Evolutionary conservation across 305 asterid genomes (phyloP).

Genomic region (Petunia hybrid): DNA sequence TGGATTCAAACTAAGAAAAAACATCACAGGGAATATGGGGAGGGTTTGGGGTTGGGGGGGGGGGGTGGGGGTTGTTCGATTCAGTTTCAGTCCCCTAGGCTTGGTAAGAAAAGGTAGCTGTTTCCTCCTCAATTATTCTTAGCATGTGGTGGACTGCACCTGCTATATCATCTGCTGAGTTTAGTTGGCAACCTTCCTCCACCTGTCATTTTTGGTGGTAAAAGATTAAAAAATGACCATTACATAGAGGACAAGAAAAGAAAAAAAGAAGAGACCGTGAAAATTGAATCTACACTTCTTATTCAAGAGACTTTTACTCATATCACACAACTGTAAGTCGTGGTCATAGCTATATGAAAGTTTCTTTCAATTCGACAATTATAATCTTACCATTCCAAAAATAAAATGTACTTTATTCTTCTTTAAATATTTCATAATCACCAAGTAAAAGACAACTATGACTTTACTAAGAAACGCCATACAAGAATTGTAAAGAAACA

Average conservation of each 20-base stretch:
- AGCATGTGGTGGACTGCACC: conserved; percentile 82
- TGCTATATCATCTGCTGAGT: conserved; percentile 78
- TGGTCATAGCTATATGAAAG: no score
- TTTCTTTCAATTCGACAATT: not conserved
- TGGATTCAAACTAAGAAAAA: conserved; percentile 17
- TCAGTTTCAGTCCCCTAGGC: conserved; percentile 28
- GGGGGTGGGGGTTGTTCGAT: no score
- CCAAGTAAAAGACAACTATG: conserved; percentile 27
- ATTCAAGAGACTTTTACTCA: no score
- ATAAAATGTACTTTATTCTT: not conserved
- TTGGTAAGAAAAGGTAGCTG: conserved; percentile 55
- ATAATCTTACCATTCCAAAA: not conserved
- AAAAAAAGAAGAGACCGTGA: no score
- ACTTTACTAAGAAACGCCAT: conserved; percentile 34
- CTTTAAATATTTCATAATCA: conserved; percentile 1
- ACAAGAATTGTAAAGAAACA: conserved; percentile 25
- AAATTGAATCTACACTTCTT: no score
- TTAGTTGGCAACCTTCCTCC: conserved; percentile 84
- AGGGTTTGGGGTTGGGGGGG: not conserved
- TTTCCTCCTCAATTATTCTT: conserved; percentile 76
- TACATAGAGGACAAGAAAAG: no score
- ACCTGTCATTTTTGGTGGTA: conserved; percentile 47
- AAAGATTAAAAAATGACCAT: not conserved
- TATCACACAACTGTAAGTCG: no score
- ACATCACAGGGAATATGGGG: not conserved